Evolutionary conservation across 2,329 filamentous ascomycete species (phyloP), one percentile per base, ranked within the genome.

Genomic region (Apiospora rasikravindrae): DNA sequence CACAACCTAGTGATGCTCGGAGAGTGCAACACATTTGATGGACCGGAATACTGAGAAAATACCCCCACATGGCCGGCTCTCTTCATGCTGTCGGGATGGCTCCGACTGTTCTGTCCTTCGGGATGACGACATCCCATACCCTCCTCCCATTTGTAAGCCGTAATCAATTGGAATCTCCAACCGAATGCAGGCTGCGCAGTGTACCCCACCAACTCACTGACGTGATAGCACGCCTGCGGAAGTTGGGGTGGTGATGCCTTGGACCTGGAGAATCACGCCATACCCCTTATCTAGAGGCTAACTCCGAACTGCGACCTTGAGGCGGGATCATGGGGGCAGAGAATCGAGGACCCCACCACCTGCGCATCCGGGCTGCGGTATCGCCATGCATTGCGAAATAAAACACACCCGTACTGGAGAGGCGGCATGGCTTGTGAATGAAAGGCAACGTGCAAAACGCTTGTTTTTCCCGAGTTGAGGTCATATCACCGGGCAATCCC

Each of bases 161-260:
- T 8, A 4, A 40, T 64, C 19, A 22, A 22, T 37, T 16, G n/a
- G 10, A 13, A 19, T 13, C 19, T 22, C 29, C 8, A 13, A 19
- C 10, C 8, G 29, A 22, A 37, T 64, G 57, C 57, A 64, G 4
- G 3, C 40, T 14, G 33, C 8, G 57, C 4, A n/a, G 10, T 4
- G 33, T 13, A 16, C 33, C 57, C 57, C 57, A 40, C 29, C 33
- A 8, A 22, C 33, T 7, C 1, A 64, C 33, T 64, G 57, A 64
- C 57, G 57, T 64, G 57, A 64, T 64, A 40, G 57, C 29, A 64
- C 8, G 57, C 33, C 33, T 64, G 10, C 57, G 4, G 19, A 7
- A n/a, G 29, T n/a, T 64, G 16, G 16, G 57, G 57, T 40, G 66
- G 66, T 67, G 66, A 45, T 67, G 66, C 66, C 66, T 67, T 67